A percentile compares a stretch with the other conserved stretches of the same genome.
Conservation (phyloP, 1,284 basidiomycete species). For the Limonomyces culmigenus region DNA sequence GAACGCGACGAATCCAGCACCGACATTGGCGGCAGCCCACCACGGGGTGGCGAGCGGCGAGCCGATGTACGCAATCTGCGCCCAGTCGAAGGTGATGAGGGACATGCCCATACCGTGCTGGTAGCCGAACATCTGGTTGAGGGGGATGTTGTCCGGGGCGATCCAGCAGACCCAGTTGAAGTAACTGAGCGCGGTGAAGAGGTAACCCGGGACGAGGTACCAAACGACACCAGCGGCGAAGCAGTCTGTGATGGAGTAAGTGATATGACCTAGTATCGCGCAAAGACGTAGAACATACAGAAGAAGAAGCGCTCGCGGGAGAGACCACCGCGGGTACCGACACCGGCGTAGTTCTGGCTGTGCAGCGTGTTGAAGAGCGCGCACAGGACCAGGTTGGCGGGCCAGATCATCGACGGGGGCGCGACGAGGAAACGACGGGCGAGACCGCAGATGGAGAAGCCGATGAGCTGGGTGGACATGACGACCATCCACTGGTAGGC, state of each 20-base stretch:
- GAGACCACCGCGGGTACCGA: constrained; percentile 21
- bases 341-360: constrained; percentile 32
- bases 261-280: constrained; percentile 23
- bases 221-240: constrained; percentile 10
- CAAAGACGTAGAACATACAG: constrained; percentile 23
- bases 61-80: constrained; percentile 32
- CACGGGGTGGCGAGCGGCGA: constrained; percentile 42
- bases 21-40: constrained; percentile 40
- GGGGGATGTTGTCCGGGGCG: constrained; percentile 21
- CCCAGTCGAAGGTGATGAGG: constrained; percentile 27
- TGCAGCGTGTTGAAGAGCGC: constrained; percentile 46
- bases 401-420: constrained; percentile 76
- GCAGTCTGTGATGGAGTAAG: constrained; percentile 11
- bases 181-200: constrained; percentile 26
- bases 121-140: constrained; percentile 26
- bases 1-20: constrained; percentile 37
- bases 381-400: constrained; percentile 38
- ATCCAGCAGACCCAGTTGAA: constrained; percentile 51
- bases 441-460: constrained; percentile 50
- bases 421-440: constrained; percentile 50
- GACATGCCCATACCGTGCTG: constrained; percentile 27
- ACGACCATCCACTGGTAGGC: constrained; percentile 35
- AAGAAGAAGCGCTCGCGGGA: constrained; percentile 34
- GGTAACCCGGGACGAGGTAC: constrained; percentile 31
- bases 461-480: constrained; percentile 52